These are phyloP conservation scores for Diaporthe batatas DNA, from an alignment of 2,329 filamentous ascomycete genomes.

Conservation along the genomic window DNA sequence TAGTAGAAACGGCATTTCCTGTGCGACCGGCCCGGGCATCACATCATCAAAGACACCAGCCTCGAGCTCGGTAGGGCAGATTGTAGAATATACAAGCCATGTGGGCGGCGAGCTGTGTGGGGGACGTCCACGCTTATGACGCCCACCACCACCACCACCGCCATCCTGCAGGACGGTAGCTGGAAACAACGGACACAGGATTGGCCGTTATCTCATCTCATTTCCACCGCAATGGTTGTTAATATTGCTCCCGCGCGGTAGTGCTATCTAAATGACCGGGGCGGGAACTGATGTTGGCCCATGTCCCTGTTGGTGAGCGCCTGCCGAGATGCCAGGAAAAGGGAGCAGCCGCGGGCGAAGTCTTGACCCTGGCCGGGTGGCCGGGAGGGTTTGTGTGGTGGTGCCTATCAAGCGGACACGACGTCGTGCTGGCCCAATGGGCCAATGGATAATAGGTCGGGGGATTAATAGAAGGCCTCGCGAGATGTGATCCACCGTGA, in stretches of 20 bases:
- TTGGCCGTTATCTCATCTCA: conserved; percentile 27
- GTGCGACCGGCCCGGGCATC: not conserved
- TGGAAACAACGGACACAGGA: not conserved
- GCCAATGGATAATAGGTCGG: too few relatives aligned
- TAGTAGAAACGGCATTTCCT: not conserved
- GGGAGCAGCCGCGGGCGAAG: conserved; percentile 35
- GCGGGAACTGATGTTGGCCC: conserved; percentile 21
- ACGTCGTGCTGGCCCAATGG: conserved; percentile 17
- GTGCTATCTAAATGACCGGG: conserved; percentile 16
- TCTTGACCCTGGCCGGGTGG: conserved; percentile 25
- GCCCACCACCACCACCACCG: conserved; percentile 12
- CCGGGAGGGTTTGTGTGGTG: conserved; percentile 13
- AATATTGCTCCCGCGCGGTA: conserved; percentile 22
- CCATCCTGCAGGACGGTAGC: conserved; percentile 24
- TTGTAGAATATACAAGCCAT: conserved; percentile 4
- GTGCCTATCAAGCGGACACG: conserved; percentile 34
- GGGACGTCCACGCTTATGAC: not conserved
- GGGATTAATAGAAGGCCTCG: conserved; percentile 22
- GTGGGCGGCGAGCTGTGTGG: conserved; percentile 4
- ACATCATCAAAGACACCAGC: not conserved
- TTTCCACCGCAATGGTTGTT: conserved; percentile 26
- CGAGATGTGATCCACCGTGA: conserved; percentile 28
- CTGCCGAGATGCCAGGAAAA: conserved; percentile 32
- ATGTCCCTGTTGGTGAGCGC: conserved; percentile 27
- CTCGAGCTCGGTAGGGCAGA: not conserved